These are phyloP conservation scores for Solanum chilense DNA, from an alignment of 257 asterid genomes.

Conservation along the genomic window DNA sequence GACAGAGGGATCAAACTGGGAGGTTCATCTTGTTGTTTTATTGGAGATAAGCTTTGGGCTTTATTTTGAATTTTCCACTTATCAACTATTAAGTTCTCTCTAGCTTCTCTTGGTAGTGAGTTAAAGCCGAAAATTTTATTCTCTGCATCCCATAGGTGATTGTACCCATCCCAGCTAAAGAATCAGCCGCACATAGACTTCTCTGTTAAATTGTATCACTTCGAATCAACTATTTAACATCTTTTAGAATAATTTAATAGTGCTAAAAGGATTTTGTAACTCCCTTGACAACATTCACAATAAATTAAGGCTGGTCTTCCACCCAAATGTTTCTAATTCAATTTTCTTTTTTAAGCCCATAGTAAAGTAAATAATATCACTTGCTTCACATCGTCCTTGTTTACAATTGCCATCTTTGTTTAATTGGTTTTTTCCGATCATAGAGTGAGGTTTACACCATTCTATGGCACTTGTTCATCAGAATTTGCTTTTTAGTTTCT, in stretches of 20 bases:
- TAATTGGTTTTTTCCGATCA: too few species aligned
- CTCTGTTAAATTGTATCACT: not conserved
- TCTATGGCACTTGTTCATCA: not conserved
- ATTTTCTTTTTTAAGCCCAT: not conserved
- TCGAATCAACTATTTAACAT: not conserved
- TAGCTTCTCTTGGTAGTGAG: not conserved
- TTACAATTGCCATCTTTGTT: too few species aligned
- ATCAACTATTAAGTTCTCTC: not conserved
- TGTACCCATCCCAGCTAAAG: not conserved
- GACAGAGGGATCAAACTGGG: not conserved
- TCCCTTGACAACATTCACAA: too few species aligned
- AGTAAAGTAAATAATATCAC: not conserved
- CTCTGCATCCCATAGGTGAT: too few species aligned
- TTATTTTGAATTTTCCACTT: not conserved
- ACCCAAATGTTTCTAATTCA: too few species aligned
- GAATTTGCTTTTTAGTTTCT: not conserved
- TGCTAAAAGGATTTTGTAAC: too few species aligned
- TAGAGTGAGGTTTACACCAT: not conserved
- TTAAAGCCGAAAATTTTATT: not conserved
- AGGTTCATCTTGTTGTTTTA: too few species aligned
- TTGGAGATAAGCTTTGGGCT: too few species aligned
- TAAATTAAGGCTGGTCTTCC: too few species aligned
- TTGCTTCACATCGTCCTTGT: too few species aligned
- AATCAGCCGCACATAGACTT: not conserved
- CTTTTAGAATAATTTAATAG: not conserved